These are phyloP conservation scores for Calonectria henricotiae DNA, from an alignment of 2,329 filamentous ascomycete genomes.

Conservation along the genomic window DNA sequence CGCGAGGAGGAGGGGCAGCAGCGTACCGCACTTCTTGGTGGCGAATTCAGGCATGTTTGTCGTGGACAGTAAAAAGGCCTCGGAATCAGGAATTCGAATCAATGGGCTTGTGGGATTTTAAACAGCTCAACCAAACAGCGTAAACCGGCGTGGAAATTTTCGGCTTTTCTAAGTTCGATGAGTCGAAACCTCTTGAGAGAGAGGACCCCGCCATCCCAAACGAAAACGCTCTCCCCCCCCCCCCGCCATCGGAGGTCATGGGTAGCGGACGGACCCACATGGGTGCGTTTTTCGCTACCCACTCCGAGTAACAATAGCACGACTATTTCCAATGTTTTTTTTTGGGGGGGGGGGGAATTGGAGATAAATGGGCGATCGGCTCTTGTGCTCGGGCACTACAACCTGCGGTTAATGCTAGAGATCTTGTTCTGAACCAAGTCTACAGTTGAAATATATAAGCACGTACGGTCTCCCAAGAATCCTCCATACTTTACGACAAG, in stretches of 20 bases:
- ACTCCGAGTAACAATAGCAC: slow-evolving; percentile 41
- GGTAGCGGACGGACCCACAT: slow-evolving; percentile 36
- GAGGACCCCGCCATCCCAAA: slow-evolving; percentile 50
- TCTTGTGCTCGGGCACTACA: too few relatives aligned
- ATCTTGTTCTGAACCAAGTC: too few relatives aligned
- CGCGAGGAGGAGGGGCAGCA: slow-evolving; percentile 26
- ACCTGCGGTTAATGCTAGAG: too few relatives aligned
- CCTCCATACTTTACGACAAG: too few relatives aligned
- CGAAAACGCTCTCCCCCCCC: slow-evolving; percentile 33
- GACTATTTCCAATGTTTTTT: slow-evolving; percentile 33
- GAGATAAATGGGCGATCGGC: too few relatives aligned
- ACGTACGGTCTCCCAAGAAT: too few relatives aligned
- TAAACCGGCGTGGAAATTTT: slow-evolving; percentile 39
- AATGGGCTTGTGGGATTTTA: not conserved
- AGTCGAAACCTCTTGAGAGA: slow-evolving; percentile 37
- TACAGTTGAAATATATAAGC: too few relatives aligned
- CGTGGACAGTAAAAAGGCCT: slow-evolving; percentile 17
- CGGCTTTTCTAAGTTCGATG: slow-evolving; percentile 43
- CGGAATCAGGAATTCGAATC: not conserved
- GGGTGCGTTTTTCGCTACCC: slow-evolving; percentile 39
- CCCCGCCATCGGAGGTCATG: slow-evolving; percentile 57
- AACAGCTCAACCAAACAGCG: too few relatives aligned
- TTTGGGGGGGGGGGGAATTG: not conserved
- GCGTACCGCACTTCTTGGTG: slow-evolving; percentile 73
- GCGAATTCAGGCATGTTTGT: slow-evolving; percentile 65